Evolutionary conservation across 305 asterid species (phyloP), one percentile per base, ranked within the genome.

Genomic region (Fraxinus velutina): DNA sequence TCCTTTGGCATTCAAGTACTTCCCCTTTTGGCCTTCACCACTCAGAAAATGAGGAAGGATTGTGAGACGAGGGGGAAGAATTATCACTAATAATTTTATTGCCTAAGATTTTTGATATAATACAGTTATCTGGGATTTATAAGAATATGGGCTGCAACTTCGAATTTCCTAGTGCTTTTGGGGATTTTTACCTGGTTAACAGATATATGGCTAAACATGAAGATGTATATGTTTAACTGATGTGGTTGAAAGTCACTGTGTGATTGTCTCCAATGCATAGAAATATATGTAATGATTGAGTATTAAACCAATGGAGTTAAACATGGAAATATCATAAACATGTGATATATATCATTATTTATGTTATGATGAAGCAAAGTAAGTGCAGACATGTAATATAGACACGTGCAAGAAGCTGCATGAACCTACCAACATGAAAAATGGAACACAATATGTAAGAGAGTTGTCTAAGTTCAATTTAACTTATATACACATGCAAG

Each of bases 301-400:
- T 17, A 55, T 55, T 55, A 55, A 34, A 10, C 47, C 76, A 7
- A 13, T 77, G 64, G 66, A 62, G 64, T 39, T 62, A 32, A 36
- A 50, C 47, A 72, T 76, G 62, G 39, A 37, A 32, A 70, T 70
- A 13, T 70, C 4, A 12, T n/a, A 55, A 33, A 47, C 37, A 34
- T 55, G 80, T 74, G 39, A 39, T 74, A 37, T 13, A 29, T 39
- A 73, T 72, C 71, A 60, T 17, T 21, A 62, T 62, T 62, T 6
- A 37, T 83, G 76, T 64, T 21, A 29, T 72, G 2, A 27, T 68
- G 66, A 15, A 78, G 81, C 77, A 70, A 70, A 68, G 64, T 55
- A 82, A 39, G 7, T 39, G 22, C 34, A 10, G 36, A 60, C 15
- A 44, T 73, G 77, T 29, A 75, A 52, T 50, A 68, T 60, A 22